These are phyloP conservation scores for Kazachstania bromeliacearum DNA, from an alignment of 805 yeast species.

Conservation along the genomic window DNA sequence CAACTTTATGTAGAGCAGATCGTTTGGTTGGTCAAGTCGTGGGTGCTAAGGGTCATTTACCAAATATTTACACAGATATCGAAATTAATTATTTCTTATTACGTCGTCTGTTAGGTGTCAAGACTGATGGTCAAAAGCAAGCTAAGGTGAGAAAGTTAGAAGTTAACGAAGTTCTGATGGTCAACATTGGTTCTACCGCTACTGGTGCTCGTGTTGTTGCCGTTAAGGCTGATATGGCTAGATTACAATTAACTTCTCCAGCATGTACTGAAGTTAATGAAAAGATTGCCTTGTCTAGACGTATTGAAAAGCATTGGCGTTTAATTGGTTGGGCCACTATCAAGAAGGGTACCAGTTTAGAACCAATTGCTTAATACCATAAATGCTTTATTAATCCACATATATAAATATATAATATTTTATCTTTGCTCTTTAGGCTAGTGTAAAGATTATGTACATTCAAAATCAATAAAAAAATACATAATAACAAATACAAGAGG, in stretches of 20 bases:
- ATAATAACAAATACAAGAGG: background rate
- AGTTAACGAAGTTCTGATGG: conserved; percentile 94
- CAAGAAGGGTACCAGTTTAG: conserved; percentile 84
- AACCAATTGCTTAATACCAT: conserved; percentile 50
- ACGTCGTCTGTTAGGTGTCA: conserved; percentile 95
- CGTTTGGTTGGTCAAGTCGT: conserved; percentile 98
- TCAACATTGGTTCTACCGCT: conserved; percentile 97
- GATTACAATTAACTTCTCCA: conserved; percentile 91
- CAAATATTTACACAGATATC: conserved; percentile 92
- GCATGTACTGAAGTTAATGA: conserved; percentile 98
- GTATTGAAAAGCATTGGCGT: conserved; percentile 99
- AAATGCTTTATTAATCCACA: no score
- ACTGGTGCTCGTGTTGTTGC: conserved; percentile 98
- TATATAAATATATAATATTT: background rate
- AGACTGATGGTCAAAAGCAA: conserved; percentile 94
- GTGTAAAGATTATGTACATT: background rate
- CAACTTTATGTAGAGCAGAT: conserved; percentile 98
- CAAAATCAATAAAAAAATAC: background rate
- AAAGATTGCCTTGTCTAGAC: conserved; percentile 96
- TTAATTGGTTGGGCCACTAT: conserved; percentile 99
- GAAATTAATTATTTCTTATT: conserved; percentile 94
- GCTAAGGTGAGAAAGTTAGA: conserved; percentile 94
- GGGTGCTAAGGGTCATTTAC: conserved; percentile 93
- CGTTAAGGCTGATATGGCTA: conserved; percentile 98
- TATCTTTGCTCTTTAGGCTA: background rate